These are phyloP conservation scores for Phytophthora sp. DNA, from an alignment of 352 stramenopile species.

Conservation along the genomic window DNA sequence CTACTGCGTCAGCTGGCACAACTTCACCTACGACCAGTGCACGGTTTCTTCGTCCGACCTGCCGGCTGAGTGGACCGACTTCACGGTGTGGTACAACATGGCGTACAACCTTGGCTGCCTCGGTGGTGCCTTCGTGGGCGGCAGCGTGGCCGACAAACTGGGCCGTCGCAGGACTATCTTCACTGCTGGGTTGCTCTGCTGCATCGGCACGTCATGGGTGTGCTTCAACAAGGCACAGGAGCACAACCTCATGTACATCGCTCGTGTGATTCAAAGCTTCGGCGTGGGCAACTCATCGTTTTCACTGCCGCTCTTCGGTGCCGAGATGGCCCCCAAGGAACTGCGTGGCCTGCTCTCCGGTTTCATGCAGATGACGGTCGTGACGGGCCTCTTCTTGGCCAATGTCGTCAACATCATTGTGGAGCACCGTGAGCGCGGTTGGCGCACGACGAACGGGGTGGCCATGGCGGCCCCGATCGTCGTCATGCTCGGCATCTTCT, in stretches of 20 bases:
- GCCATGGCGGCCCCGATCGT: constrained; percentile 40
- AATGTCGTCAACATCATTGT: constrained; percentile 48
- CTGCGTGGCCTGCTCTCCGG: constrained; percentile 41
- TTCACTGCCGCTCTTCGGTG: constrained; percentile 35
- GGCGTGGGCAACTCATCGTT: constrained; percentile 46
- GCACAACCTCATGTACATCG: constrained; percentile 33
- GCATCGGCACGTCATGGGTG: constrained; percentile 40
- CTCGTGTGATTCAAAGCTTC: constrained; percentile 41
- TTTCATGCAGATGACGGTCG: constrained; percentile 50
- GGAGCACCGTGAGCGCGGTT: constrained; percentile 34
- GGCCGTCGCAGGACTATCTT: constrained; percentile 47
- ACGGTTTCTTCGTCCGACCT: constrained; percentile 26
- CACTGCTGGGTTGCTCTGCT: constrained; percentile 42
- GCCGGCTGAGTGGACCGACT: constrained; percentile 37
- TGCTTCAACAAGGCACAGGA: constrained; percentile 31
- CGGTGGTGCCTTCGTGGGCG: constrained; percentile 26
- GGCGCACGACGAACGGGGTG: constrained; percentile 48
- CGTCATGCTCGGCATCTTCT: constrained; percentile 46
- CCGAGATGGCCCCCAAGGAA: constrained; percentile 42
- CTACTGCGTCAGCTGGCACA: constrained; percentile 43
- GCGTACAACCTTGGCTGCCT: constrained; percentile 35
- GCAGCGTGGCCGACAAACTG: constrained; percentile 34
- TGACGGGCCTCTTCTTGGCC: constrained; percentile 44
- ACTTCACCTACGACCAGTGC: constrained; percentile 35
- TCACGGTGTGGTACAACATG: constrained; percentile 41